Base-by-base conservation (phyloP, 306 rosid genomes). In the Vachellia pachyceras region DNA sequence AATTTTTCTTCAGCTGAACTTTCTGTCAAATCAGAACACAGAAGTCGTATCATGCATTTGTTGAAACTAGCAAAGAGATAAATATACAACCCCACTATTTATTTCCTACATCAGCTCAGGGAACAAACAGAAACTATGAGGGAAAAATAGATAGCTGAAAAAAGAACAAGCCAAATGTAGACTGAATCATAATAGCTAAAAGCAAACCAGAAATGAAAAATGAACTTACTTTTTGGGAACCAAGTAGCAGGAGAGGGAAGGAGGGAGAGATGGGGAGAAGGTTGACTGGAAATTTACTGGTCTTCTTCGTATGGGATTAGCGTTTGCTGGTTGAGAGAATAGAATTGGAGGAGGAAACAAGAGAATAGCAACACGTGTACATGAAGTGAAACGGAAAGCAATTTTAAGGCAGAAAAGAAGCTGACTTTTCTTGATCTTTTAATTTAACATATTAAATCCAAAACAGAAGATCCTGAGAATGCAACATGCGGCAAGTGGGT, bases 121-220 rank as follows among this genome's bases (percentile, higher is more conserved):
- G 78, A 77, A 49, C 47, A 82, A 82, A 63, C 69, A 46, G 68
- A 58, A 10, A 58, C 36, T 23, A 57, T 10, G 65, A 72, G 39
- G 69, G 15, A 6, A 23, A 29, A 77, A 46, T 29, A 33, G 49
- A 44, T 60, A 23, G 13, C 41, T 25, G 3, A 13, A 6, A 29
- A 71, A 41, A 17, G 25, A 25, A 54, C 2, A 5, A 18, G 37
- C 25, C 8, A 37, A 29, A 29, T 0, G 41, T 4, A 41, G 5
- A 57, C 12, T 69, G 29, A 52, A 11, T 11, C 7, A 54, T 33
- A 68, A 54, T 33, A 68, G 36, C 33, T 22, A 10, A 66, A 66
- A 39, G 23, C 1, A 11, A 49, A 33, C 23, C 42, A 35, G 36
- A 49, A 64, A 35, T 20, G 72, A 36, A 67, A 47, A 69, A 45